Conservation (phyloP, 495 filamentous ascomycete species). For the Hyaloscypha hepaticicola region DNA sequence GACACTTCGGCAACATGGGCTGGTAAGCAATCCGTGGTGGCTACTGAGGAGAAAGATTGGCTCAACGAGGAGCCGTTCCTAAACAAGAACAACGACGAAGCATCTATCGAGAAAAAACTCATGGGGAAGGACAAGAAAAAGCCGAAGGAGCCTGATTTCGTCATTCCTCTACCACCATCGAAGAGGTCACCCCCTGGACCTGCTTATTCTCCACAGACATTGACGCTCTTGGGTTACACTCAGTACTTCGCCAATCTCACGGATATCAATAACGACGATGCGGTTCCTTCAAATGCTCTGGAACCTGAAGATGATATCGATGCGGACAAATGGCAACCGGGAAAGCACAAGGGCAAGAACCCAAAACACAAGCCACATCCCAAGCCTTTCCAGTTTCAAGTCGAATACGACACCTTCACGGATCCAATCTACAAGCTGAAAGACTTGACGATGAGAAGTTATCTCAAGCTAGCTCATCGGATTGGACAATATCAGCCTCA, state of each 20-base stretch:
- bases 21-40: slow-evolving; percentile 26
- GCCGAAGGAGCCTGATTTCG: slow-evolving; percentile 59
- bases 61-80: slow-evolving; percentile 5
- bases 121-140: slow-evolving; percentile 56
- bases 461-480: slow-evolving; percentile 71
- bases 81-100: slow-evolving; percentile 10
- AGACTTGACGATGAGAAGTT: slow-evolving; percentile 84
- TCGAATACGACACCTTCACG: slow-evolving; percentile 81
- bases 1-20: slow-evolving; percentile 52
- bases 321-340: slow-evolving; percentile 47
- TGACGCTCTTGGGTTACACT: slow-evolving; percentile 73
- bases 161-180: slow-evolving; percentile 69
- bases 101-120: slow-evolving; percentile 34
- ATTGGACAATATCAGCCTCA: slow-evolving; percentile 60
- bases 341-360: slow-evolving; percentile 57
- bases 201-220: slow-evolving; percentile 83
- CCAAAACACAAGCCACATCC: slow-evolving; percentile 49
- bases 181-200: slow-evolving; percentile 77
- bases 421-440: slow-evolving; percentile 73
- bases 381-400: slow-evolving; percentile 68
- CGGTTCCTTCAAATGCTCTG: slow-evolving; percentile 32
- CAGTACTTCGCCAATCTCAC: slow-evolving; percentile 96
- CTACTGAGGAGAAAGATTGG: slow-evolving; percentile 13
- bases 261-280: slow-evolving; percentile 65
- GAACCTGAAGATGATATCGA: slow-evolving; percentile 29